Evolutionary conservation across 2,329 filamentous ascomycete genomes (phyloP).

Genomic region (Aspergillus luchuensis): DNA sequence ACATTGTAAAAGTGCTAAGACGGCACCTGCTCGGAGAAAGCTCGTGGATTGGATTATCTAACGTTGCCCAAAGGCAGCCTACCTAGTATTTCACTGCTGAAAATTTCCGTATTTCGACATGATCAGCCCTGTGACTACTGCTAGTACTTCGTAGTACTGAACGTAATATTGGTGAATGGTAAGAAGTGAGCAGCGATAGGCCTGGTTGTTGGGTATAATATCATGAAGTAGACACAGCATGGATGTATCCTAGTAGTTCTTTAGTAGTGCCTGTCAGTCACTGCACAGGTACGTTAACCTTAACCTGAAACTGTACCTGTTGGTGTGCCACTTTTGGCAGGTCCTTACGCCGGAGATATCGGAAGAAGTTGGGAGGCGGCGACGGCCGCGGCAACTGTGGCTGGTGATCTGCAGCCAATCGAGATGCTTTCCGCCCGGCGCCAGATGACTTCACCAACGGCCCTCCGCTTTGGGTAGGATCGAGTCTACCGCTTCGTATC

Average conservation of each 20-base stretch:
- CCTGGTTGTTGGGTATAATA: neutral
- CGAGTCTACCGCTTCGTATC: neutral
- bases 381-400: neutral
- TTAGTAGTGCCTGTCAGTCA: neutral
- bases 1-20: neutral
- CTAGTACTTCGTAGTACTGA: too few relatives aligned
- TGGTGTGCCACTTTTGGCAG: neutral
- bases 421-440: constrained; percentile 4
- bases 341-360: constrained; percentile 4
- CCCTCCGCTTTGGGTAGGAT: constrained; percentile 13
- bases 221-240: too few relatives aligned
- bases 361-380: neutral
- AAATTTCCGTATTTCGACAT: neutral
- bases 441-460: constrained; percentile 25
- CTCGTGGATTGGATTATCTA: neutral
- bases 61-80: too few relatives aligned
- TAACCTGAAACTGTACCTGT: neutral
- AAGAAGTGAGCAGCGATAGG: neutral
- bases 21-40: neutral
- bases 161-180: too few relatives aligned
- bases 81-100: neutral
- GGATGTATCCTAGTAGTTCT: neutral
- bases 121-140: neutral
- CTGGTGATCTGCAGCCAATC: constrained; percentile 19
- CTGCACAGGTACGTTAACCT: neutral